These are phyloP conservation scores for Eutrema japonicum DNA, from an alignment of 345 rosid genomes.

Conservation along the genomic window DNA sequence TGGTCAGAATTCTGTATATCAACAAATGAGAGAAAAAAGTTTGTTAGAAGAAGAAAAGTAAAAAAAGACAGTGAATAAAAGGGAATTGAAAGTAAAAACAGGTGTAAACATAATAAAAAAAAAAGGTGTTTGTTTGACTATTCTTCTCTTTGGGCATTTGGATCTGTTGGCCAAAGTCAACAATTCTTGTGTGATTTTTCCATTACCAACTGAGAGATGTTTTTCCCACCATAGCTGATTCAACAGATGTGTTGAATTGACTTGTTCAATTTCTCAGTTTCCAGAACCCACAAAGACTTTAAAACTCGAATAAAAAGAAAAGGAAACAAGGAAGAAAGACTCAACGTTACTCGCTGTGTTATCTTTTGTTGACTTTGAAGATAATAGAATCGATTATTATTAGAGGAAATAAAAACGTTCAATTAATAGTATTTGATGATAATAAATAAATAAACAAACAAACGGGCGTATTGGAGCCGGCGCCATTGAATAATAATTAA, in stretches of 20 bases:
- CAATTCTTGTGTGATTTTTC: neutral
- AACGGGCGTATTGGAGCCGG: constrained; percentile 23
- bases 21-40: neutral
- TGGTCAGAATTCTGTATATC: too few relatives aligned
- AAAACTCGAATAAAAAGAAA: too few relatives aligned
- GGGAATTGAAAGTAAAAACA: too few relatives aligned
- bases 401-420: neutral
- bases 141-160: neutral
- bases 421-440: constrained; percentile 4
- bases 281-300: too few relatives aligned
- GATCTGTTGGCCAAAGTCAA: neutral
- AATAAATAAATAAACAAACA: neutral
- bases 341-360: too few relatives aligned
- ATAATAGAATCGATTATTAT: constrained; percentile 9
- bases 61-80: too few relatives aligned
- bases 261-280: too few relatives aligned
- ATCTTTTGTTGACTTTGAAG: constrained; percentile 34
- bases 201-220: neutral
- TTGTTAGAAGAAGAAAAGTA: neutral
- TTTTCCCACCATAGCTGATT: too few relatives aligned
- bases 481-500: constrained; percentile 12
- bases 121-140: constrained; percentile 1
- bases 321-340: too few relatives aligned
- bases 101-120: too few relatives aligned
- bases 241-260: too few relatives aligned